phyloP scores from a whole-genome alignment of 139 green algal species.

The Axilococcus clingmanii region DNA sequence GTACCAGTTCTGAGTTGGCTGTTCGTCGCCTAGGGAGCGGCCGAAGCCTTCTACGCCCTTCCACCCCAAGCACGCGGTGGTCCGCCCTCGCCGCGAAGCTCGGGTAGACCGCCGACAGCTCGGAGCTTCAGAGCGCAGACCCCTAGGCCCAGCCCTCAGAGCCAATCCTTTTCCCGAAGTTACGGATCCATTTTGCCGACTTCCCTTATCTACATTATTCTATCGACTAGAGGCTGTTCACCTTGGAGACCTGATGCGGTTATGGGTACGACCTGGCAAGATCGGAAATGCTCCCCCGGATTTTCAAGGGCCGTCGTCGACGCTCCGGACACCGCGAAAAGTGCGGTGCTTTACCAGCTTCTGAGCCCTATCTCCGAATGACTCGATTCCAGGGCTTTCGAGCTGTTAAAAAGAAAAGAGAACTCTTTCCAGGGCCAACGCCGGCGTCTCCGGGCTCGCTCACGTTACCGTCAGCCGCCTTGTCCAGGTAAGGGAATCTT shows the following conservation, averaged over 20 bases:
- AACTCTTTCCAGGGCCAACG: conserved; percentile 79
- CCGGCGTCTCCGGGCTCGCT: conserved; percentile 69
- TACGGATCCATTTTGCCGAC: conserved; percentile 94
- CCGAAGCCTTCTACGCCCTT: conserved; percentile 50
- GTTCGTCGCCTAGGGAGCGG: conserved; percentile 70
- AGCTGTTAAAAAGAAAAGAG: conserved; percentile 91
- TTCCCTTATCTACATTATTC: conserved; percentile 95
- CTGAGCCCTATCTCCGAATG: conserved; percentile 79
- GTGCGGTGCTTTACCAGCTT: conserved; percentile 74
- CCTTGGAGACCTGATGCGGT: conserved; percentile 95
- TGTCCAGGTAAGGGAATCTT: conserved; percentile 89
- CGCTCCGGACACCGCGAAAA: conserved; percentile 74
- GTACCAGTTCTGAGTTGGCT: conserved; percentile 90
- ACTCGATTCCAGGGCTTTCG: conserved; percentile 77
- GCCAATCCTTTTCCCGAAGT: conserved; percentile 94
- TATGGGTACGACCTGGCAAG: conserved; percentile 83
- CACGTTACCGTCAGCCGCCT: conserved; percentile 74
- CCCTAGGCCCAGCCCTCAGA: conserved; percentile 80
- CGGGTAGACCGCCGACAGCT: conserved; percentile 59
- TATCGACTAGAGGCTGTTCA: conserved; percentile 93
- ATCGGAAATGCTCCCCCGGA: conserved; percentile 65
- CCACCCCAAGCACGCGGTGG: conserved; percentile 45
- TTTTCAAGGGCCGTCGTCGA: conserved; percentile 83
- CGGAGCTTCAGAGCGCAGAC: conserved; percentile 48
- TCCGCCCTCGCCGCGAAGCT: conserved; percentile 46